Percentiles rank a stretch among this genome's conserved stretches.
Conservation (phyloP, 2,329 filamentous ascomycete genomes). For the Furcasterigmium furcatum region DNA sequence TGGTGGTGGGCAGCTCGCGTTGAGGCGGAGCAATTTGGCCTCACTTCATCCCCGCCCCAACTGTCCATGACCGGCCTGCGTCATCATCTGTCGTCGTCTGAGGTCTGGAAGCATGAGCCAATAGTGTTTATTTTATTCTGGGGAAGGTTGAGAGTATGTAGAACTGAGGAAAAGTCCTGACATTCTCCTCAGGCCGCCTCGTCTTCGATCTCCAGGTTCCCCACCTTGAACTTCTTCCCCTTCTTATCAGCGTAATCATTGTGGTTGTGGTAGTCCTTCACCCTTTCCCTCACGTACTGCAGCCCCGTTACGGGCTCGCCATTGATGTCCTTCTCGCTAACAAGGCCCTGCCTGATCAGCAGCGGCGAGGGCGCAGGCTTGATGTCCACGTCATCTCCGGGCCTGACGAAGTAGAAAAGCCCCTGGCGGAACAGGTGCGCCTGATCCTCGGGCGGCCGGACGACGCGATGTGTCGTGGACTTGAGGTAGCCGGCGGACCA, state of each 20-base stretch:
- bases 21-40: too few species aligned
- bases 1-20: too few species aligned
- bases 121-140: too few species aligned
- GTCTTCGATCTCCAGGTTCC: slow-evolving; percentile 35
- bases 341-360: slow-evolving; percentile 19
- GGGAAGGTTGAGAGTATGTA: too few species aligned
- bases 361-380: slow-evolving; percentile 23
- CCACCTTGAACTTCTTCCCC: slow-evolving; percentile 33
- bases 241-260: slow-evolving; percentile 32
- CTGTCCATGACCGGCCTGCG: too few species aligned
- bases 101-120: too few species aligned
- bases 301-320: slow-evolving; percentile 27
- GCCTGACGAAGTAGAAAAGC: slow-evolving; percentile 31
- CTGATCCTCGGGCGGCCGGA: slow-evolving; percentile 29
- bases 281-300: slow-evolving; percentile 35
- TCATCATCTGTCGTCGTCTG: too few species aligned
- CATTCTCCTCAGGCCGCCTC: too few species aligned
- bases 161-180: too few species aligned
- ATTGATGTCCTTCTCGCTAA: slow-evolving; percentile 17
- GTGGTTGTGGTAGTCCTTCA: slow-evolving; percentile 35
- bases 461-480: slow-evolving; percentile 29
- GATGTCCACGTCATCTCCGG: slow-evolving; percentile 24
- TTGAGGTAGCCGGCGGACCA: slow-evolving; percentile 25
- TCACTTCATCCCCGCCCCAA: too few species aligned
- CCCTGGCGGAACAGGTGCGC: slow-evolving; percentile 23